These are phyloP conservation scores for Candida insectalens DNA, from an alignment of 805 yeast genomes.

Conservation along the genomic window DNA sequence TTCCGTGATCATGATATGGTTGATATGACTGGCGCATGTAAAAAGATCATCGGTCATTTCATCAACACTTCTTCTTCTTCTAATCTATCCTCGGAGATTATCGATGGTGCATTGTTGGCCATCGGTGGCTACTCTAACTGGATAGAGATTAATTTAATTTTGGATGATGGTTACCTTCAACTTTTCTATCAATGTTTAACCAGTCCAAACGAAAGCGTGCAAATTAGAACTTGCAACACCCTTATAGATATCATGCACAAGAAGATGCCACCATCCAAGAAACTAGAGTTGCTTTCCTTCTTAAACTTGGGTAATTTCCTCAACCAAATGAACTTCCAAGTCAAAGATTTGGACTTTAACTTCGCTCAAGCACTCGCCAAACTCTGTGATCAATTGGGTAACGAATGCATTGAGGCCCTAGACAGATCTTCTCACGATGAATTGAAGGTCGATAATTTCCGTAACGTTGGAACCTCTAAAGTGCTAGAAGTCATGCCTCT, in stretches of 20 bases:
- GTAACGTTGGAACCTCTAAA: slow-evolving; percentile 29
- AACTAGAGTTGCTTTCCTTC: slow-evolving; percentile 56
- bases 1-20: slow-evolving; percentile 73
- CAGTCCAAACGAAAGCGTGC: slow-evolving; percentile 25
- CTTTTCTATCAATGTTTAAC: slow-evolving; percentile 49
- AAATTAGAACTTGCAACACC: slow-evolving; percentile 48
- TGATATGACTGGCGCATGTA: slow-evolving; percentile 58
- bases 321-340: slow-evolving; percentile 26
- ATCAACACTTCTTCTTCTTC: slow-evolving; percentile 8
- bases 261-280: slow-evolving; percentile 47
- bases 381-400: slow-evolving; percentile 61
- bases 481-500: slow-evolving; percentile 63
- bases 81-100: slow-evolving; percentile 30
- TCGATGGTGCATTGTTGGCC: slow-evolving; percentile 49
- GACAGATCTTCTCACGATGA: slow-evolving; percentile 36
- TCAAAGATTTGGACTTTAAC: slow-evolving; percentile 46
- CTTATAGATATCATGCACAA: slow-evolving; percentile 45
- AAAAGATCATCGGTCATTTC: slow-evolving; percentile 36
- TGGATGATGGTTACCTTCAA: slow-evolving; percentile 48
- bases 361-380: slow-evolving; percentile 67
- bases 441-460: slow-evolving; percentile 23
- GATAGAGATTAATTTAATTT: slow-evolving; percentile 76
- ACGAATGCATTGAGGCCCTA: slow-evolving; percentile 62
- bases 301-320: slow-evolving; percentile 55
- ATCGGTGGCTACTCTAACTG: slow-evolving; percentile 87